Conservation (phyloP, 1,284 basidiomycete species). For the Lentinula novae-zelandiae region DNA sequence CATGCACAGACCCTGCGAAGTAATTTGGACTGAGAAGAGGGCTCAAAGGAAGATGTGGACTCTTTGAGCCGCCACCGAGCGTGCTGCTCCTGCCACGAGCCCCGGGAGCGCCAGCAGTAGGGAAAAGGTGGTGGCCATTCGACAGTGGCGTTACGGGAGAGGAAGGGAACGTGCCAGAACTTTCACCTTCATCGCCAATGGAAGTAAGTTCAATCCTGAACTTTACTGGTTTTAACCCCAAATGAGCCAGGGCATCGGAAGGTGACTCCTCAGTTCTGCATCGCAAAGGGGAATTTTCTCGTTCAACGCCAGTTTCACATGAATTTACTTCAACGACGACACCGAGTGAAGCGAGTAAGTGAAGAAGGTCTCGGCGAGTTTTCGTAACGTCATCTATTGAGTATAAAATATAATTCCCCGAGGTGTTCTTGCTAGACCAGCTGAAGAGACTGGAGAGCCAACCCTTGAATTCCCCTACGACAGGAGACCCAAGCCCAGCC, state of each 20-base stretch:
- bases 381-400: constrained; percentile 58
- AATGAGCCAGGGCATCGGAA: constrained; percentile 17
- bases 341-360: constrained; percentile 67
- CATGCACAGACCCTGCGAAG: constrained; percentile 13
- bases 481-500: constrained; percentile 36
- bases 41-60: constrained; percentile 3
- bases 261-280: constrained; percentile 62
- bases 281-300: constrained; percentile 51
- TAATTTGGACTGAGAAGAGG: constrained; percentile 12
- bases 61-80: background rate
- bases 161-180: constrained; percentile 12
- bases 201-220: constrained; percentile 42
- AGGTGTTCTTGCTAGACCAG: constrained; percentile 56
- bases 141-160: constrained; percentile 7
- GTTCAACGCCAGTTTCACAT: constrained; percentile 14
- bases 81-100: constrained; percentile 10
- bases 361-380: constrained; percentile 62
- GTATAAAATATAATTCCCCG: constrained; percentile 55
- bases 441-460: constrained; percentile 81
- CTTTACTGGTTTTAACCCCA: constrained; percentile 36
- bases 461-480: constrained; percentile 77
- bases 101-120: background rate
- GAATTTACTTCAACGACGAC: constrained; percentile 42
- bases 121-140: constrained; percentile 1
- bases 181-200: constrained; percentile 15